phyloP scores from a whole-genome alignment of 176 grass and related monocot species.

The Musa beccarii region DNA sequence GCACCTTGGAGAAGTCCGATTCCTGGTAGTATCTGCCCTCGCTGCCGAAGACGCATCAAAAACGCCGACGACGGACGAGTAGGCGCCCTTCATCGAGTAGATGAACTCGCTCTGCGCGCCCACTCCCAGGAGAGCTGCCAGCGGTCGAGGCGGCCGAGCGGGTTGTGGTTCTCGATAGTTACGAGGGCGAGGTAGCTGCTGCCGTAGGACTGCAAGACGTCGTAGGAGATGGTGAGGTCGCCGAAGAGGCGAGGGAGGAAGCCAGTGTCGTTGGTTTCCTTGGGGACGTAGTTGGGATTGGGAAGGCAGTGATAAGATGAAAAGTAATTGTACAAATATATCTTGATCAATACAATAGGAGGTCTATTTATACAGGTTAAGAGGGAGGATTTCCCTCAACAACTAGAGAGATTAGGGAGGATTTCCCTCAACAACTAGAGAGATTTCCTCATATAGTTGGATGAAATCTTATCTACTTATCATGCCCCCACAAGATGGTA shows the following conservation, averaged over 20 bases:
- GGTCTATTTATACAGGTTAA: too few relatives aligned
- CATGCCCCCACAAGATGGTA: too few relatives aligned
- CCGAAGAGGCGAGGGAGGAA: conserved; percentile 54
- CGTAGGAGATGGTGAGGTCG: conserved; percentile 79
- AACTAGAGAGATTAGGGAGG: too few relatives aligned
- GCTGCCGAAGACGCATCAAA: conserved; percentile 56
- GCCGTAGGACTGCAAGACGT: conserved; percentile 55
- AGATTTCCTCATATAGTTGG: too few relatives aligned
- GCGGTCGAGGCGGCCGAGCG: conserved; percentile 81
- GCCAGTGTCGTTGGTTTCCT: conserved; percentile 40
- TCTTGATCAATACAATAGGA: too few relatives aligned
- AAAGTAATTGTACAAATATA: too few relatives aligned
- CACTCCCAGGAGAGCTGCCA: conserved; percentile 85
- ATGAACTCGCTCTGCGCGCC: conserved; percentile 74
- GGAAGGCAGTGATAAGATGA: too few relatives aligned
- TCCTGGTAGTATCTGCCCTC: conserved; percentile 44
- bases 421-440: too few relatives aligned
- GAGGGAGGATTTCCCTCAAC: too few relatives aligned
- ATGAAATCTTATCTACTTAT: too few relatives aligned
- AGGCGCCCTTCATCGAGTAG: conserved; percentile 60
- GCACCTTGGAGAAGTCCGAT: conserved; percentile 73
- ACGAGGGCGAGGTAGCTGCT: conserved; percentile 80
- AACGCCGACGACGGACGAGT: conserved; percentile 39
- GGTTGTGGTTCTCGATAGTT: conserved; percentile 70
- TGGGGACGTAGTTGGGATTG: conserved; percentile 43